Percentiles rank a stretch among this genome's conserved stretches.
Conservation (phyloP, 108 stramenopile species). For the Mayamaea pseudoterrestris region DNA sequence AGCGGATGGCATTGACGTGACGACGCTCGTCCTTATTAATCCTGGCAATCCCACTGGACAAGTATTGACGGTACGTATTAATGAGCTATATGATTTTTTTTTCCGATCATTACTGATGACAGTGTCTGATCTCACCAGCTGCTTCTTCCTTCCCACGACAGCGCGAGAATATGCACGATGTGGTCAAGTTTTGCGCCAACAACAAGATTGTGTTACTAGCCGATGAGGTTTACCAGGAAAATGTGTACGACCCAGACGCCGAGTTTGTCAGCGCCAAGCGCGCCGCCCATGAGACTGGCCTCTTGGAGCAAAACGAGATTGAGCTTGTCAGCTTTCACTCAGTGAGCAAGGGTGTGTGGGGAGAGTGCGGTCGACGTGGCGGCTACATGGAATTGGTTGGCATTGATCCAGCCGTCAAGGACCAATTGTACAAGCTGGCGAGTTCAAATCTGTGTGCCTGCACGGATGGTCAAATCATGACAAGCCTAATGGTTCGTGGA, state of each 20-base stretch:
- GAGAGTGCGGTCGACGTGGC: conserved; percentile 95
- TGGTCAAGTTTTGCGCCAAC: conserved; percentile 74
- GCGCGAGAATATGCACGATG: conserved; percentile 67
- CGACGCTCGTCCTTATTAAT: conserved; percentile 90
- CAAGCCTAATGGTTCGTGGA: conserved; percentile 84
- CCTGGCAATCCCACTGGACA: conserved; percentile 96
- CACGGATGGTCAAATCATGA: conserved; percentile 82
- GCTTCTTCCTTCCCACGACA: too few species aligned
- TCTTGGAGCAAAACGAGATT: conserved; percentile 36
- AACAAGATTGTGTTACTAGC: conserved; percentile 81
- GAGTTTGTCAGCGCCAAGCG: conserved; percentile 76
- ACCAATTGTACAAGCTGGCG: conserved; percentile 89
- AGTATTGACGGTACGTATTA: too few species aligned
- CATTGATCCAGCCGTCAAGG: conserved; percentile 68
- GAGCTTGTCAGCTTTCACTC: conserved; percentile 93
- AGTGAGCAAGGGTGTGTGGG: conserved; percentile 87
- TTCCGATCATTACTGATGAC: too few species aligned
- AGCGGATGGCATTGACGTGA: conserved; percentile 43
- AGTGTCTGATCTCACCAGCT: too few species aligned
- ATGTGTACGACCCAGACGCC: conserved; percentile 66
- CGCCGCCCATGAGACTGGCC: conserved; percentile 45
- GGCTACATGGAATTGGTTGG: conserved; percentile 88
- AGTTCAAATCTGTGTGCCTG: conserved; percentile 79
- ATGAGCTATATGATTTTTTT: too few species aligned
- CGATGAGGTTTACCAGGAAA: conserved; percentile 97